Evolutionary conservation across 371 early-diverging fungal species (phyloP).

Genomic region (Rhizopus sp.): DNA sequence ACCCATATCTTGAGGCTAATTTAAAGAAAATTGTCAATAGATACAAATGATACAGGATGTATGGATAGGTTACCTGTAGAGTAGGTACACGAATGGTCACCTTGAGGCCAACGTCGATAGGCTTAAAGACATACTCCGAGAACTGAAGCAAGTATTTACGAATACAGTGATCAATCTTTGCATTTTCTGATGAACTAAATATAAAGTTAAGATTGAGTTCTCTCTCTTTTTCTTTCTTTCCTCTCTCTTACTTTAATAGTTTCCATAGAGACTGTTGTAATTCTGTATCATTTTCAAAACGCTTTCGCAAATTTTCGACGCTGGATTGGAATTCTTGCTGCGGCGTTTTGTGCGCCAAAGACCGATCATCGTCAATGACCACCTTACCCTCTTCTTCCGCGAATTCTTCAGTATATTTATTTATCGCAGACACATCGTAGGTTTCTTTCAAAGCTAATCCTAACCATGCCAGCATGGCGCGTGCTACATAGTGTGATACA

Average conservation of each 20-base stretch:
- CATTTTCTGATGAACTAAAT: slow-evolving; percentile 31
- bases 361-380: slow-evolving; percentile 35
- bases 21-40: neutral
- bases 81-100: slow-evolving; percentile 52
- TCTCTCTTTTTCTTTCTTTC: neutral
- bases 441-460: slow-evolving; percentile 52
- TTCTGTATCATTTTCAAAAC: slow-evolving; percentile 37
- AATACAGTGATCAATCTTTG: slow-evolving; percentile 52
- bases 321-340: slow-evolving; percentile 38
- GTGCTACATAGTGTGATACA: slow-evolving; percentile 56
- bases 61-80: neutral
- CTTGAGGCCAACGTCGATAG: slow-evolving; percentile 57
- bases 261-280: slow-evolving; percentile 47
- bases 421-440: slow-evolving; percentile 2
- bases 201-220: neutral
- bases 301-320: slow-evolving; percentile 37
- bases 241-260: slow-evolving; percentile 36
- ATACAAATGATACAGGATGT: neutral
- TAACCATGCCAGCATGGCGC: slow-evolving; percentile 49
- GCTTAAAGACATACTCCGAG: slow-evolving; percentile 63
- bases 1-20: slow-evolving; percentile 16
- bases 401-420: slow-evolving; percentile 40
- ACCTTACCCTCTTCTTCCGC: slow-evolving; percentile 53
- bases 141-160: slow-evolving; percentile 60
- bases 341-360: slow-evolving; percentile 21